Evolutionary conservation across 176 grass and related monocot species (phyloP), one percentile per base, ranked within the genome.

Genomic region (Musa schizocarpa): DNA sequence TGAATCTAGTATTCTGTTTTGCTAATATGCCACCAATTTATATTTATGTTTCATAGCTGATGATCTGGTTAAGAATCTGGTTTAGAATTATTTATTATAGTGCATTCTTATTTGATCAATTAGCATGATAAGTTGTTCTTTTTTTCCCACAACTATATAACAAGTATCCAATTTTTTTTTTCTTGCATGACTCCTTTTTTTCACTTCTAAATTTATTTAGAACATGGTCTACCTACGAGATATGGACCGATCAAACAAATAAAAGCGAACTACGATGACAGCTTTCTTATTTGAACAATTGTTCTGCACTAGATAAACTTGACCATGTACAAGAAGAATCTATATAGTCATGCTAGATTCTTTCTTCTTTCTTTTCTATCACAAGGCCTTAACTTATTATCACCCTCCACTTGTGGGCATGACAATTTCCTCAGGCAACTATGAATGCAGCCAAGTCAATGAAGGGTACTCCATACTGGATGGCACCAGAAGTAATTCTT

Each of bases 401-500:
- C 11, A 14, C 24, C 34, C 34, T 43, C 34, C 24, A 54, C 55
- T 72, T 56, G 49, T 73, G 52, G 77, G 52, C 20, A 87, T 50
- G 27, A 50, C 34, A 50, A 64, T 69, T 58, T 73, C 85, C 17
- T 76, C 69, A 99, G 96, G 96, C 96, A 83, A 99, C 96, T 71
- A 83, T 99, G 76, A 93, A 91, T 81, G 96, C 96, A 50, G 90
- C 91, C 43, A 99, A 99, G 86, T 92, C 96, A 74, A 94, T 94
- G 88, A 99, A 95, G 85, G 96, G 96, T 50, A 99, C 96, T n/a
- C 88, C 96, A 13, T 85, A 92, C 52, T 99, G 96, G 96, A 99
- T 99, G 96, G 96, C 96, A 63, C 96, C 96, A 81, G 96, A 99
- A 99, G 91, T 99, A 19, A 99, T 99, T 82, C 88, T 95, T 24